Base-by-base conservation (phyloP, 2,329 filamentous ascomycete genomes). In the Fusarium pseudonygamai region DNA sequence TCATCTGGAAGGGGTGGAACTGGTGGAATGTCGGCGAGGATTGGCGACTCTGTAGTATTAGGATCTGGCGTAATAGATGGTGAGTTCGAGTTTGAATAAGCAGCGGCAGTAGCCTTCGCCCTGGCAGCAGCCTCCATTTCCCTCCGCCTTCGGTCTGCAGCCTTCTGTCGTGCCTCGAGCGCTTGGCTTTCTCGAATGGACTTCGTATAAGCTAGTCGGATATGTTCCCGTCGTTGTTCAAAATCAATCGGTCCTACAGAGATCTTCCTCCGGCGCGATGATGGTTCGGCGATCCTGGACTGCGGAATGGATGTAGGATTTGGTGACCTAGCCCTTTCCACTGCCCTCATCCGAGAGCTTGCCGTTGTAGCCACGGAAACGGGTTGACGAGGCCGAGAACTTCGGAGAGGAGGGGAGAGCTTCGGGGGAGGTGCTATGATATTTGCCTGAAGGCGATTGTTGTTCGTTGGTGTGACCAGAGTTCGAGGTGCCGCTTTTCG, bases 141-240 rank as follows among this genome's bases (percentile, higher is more conserved):
- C 78, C 85, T 87, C 70, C 85, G 84, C 73, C 85, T 87, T 63
- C 76, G 75, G 69, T 90, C 87, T 28, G 86, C 87, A 39, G 87
- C 87, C 58, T 84, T 83, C 79, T 86, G 83, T 78, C 86, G 85
- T 58, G 85, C 86, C 64, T 87, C 87, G n/a, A 85, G 82, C 66
- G 88, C 91, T 78, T 93, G 91, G 76, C 85, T 92, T 78, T 94
- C 92, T 71, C 92, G 89, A 53, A 96, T 91, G n/a, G 93, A 94
- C 79, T 93, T 93, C 75, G 91, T 95, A 81, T 97, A 96, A 20
- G 94, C 94, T 64, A 94, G 90, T 75, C 95, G 92, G 77, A 97
- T 97, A 69, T 91, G 91, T 78, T 94, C 92, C 75, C 95, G 88
- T 57, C 94, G 89, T 74, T 93, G 93, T 67, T 93, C 94, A 79